Evolutionary conservation across 768 basidiomycete genomes (phyloP), one percentile per base, ranked within the genome.

Genomic region (Lactarius vividus): DNA sequence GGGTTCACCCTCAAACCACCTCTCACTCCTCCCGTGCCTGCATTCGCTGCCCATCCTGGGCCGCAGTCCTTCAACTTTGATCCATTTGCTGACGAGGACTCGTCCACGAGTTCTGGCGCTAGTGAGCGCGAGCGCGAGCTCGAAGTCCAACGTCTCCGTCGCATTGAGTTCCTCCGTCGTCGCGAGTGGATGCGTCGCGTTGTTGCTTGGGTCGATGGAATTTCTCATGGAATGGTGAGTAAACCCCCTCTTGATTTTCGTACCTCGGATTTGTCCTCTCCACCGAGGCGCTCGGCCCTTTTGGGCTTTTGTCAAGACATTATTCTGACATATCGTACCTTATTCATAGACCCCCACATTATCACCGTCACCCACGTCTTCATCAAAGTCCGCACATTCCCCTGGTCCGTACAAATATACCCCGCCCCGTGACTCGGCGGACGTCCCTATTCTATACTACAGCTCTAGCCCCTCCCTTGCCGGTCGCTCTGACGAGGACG

Each of bases 161-260:
- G 65, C 5, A 54, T 69, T 56, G 68, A 70, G 64, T 69, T 70
- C 29, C 64, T 70, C 11, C 64, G 68, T 4, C 64, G 53, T 10
- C 67, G 68, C 40, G 68, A 70, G 56, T 69, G 70, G 68, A 69
- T 70, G 64, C 68, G 68, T 44, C 67, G 70, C 10, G 70, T 70
- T 42, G 64, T 58, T 7, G 70, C 68, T 26, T 70, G 70, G 70
- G 70, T 70, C 4, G 64, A 70, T 35, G 64, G 64, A 20, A 54
- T 70, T n/a, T 57, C 61, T 26, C 62, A 68, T 52, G 59, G 59
- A 5, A 46, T 59, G 52, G 68, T 69, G 57, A 63, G 68, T 66
- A 8, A 26, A 16, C 18, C 58, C n/a, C 39, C n/a, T 55, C 23
- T 35, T 46, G 49, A 31, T n/a, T 26, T 55, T 42, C 8, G n/a